These are phyloP conservation scores for Astragalus membranaceus DNA, from an alignment of 306 rosid genomes.

Conservation along the genomic window DNA sequence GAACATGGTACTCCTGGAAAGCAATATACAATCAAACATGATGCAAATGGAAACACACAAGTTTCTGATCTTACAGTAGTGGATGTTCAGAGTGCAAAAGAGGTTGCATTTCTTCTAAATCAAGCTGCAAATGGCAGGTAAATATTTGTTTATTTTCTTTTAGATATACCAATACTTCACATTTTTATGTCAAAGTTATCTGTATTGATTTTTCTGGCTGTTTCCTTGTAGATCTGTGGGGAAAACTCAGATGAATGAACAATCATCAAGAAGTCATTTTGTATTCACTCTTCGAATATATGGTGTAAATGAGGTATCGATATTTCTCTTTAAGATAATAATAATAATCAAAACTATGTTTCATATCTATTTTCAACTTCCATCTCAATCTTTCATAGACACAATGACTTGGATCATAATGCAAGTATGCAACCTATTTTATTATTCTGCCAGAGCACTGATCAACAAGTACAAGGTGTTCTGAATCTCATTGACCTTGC, in stretches of 20 bases:
- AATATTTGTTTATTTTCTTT: background rate
- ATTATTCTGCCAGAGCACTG: conserved; percentile 63
- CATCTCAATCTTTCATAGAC: background rate
- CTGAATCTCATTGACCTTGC: conserved; percentile 97
- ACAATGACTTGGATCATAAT: background rate
- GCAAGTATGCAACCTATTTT: background rate
- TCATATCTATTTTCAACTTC: background rate
- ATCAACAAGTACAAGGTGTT: conserved; percentile 93
- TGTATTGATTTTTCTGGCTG: background rate
- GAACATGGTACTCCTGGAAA: conserved; percentile 74
- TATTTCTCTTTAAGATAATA: conserved; percentile 12
- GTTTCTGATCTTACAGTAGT: conserved; percentile 89
- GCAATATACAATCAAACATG: conserved; percentile 85
- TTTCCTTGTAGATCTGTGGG: conserved; percentile 73
- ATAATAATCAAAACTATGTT: background rate
- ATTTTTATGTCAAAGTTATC: background rate
- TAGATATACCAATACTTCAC: background rate
- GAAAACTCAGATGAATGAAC: conserved; percentile 96
- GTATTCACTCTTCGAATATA: conserved; percentile 92
- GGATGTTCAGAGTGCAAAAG: conserved; percentile 86
- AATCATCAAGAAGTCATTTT: conserved; percentile 96
- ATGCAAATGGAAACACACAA: conserved; percentile 65
- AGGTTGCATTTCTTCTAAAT: conserved; percentile 82
- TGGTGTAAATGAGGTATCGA: conserved; percentile 83
- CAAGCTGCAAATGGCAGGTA: conserved; percentile 94